Conservation (phyloP, 2,329 filamentous ascomycete genomes). For the Penicillium polonicum region DNA sequence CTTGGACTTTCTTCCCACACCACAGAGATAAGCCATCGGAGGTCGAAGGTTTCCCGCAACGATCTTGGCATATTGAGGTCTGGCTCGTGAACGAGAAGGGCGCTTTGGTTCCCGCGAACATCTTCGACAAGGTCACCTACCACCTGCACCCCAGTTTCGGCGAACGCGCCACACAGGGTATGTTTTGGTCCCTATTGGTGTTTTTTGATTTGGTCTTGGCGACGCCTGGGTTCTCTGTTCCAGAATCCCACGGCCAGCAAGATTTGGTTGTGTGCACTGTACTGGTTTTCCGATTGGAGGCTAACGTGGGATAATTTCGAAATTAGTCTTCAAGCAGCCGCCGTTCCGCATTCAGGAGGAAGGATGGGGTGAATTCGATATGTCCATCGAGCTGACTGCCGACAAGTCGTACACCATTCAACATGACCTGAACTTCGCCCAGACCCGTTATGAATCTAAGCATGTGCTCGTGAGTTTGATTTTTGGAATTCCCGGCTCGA, state of each 20-base stretch:
- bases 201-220: neutral
- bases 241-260: neutral
- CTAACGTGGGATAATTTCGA: neutral
- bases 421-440: constrained; percentile 91
- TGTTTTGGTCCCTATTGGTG: constrained; percentile 35
- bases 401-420: constrained; percentile 82
- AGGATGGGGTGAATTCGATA: constrained; percentile 98
- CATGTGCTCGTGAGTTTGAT: constrained; percentile 64
- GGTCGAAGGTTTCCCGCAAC: constrained; percentile 86
- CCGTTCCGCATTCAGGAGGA: constrained; percentile 91
- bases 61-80: constrained; percentile 85
- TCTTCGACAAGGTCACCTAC: constrained; percentile 92
- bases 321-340: constrained; percentile 71
- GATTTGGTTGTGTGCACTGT: neutral
- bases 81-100: constrained; percentile 82
- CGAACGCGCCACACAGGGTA: constrained; percentile 76
- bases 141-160: constrained; percentile 92
- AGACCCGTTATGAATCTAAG: constrained; percentile 75
- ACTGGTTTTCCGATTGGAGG: neutral
- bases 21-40: constrained; percentile 74
- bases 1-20: neutral
- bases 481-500: neutral
- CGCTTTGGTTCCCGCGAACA: constrained; percentile 74
- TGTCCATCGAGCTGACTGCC: constrained; percentile 77
- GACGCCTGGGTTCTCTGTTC: neutral